Percentiles rank a stretch among this genome's conserved stretches.
phyloP scores from a whole-genome alignment of 1,284 basidiomycete genomes.

The Pseudozyma tsukubaensis region DNA sequence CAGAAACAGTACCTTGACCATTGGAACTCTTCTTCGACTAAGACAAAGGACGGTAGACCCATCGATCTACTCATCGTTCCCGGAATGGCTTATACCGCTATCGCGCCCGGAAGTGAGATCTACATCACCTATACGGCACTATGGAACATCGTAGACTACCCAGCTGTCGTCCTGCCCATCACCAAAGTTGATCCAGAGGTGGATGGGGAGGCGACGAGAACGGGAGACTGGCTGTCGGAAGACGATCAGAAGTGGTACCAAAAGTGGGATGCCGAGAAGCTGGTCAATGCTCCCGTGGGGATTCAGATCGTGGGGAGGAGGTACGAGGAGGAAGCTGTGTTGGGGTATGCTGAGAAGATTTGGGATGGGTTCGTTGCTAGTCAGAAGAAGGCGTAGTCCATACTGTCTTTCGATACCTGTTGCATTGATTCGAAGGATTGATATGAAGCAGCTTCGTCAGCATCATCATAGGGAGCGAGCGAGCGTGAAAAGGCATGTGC shows the following conservation, averaged over 20 bases:
- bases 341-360: constrained; percentile 69
- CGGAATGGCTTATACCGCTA: constrained; percentile 73
- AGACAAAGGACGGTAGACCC: constrained; percentile 73
- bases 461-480: too few species aligned
- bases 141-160: constrained; percentile 79
- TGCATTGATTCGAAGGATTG: too few species aligned
- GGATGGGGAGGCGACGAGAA: constrained; percentile 72
- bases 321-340: constrained; percentile 79
- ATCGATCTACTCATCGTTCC: constrained; percentile 77
- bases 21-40: constrained; percentile 73
- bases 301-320: constrained; percentile 78
- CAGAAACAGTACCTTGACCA: constrained; percentile 73
- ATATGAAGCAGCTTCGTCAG: too few species aligned
- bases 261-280: constrained; percentile 69
- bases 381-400: not conserved
- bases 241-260: constrained; percentile 58
- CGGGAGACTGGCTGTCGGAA: constrained; percentile 60
- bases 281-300: constrained; percentile 76
- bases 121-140: constrained; percentile 57
- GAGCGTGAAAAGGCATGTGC: too few species aligned
- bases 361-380: constrained; percentile 28
- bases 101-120: constrained; percentile 73
- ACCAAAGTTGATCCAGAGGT: constrained; percentile 70
- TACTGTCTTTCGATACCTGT: not conserved
- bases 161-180: constrained; percentile 76